phyloP scores from a whole-genome alignment of 306 rosid species.

The Ormosia semicastrata region DNA sequence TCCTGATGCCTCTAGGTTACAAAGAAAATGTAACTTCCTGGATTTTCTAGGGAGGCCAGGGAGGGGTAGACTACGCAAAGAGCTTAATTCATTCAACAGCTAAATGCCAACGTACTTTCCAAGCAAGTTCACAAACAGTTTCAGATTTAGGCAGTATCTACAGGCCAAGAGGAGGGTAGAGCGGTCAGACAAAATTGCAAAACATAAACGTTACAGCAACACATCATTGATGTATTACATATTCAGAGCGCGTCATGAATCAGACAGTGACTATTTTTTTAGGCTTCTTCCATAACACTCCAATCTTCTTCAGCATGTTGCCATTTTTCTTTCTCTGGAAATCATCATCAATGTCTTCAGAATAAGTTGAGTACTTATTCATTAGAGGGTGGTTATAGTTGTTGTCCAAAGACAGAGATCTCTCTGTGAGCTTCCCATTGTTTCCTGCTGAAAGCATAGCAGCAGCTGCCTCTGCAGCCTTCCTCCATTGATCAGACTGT shows the following conservation, averaged over 20 bases:
- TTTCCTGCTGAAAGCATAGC: constrained; percentile 73
- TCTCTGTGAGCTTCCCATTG: constrained; percentile 66
- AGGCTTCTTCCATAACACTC: constrained; percentile 93
- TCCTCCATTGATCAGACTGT: constrained; percentile 97
- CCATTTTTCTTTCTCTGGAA: constrained; percentile 82
- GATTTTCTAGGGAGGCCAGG: neutral
- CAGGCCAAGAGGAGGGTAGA: neutral
- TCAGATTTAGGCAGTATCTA: neutral
- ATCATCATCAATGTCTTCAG: constrained; percentile 79
- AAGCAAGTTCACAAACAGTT: constrained; percentile 3
- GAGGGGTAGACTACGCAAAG: too few species aligned
- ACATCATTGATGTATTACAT: neutral
- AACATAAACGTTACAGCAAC: neutral
- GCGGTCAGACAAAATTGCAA: neutral
- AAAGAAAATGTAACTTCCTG: too few species aligned
- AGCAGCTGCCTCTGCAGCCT: constrained; percentile 96
- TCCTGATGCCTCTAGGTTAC: neutral
- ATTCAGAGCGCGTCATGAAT: constrained; percentile 13
- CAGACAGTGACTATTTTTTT: constrained; percentile 49
- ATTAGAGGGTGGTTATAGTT: constrained; percentile 43
- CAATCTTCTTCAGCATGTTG: constrained; percentile 89
- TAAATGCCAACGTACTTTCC: neutral
- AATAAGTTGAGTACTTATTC: constrained; percentile 53
- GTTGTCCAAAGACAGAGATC: constrained; percentile 71
- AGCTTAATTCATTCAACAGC: neutral